Conservation (phyloP, 805 yeast genomes). For the Metschnikowia hibisci region DNA sequence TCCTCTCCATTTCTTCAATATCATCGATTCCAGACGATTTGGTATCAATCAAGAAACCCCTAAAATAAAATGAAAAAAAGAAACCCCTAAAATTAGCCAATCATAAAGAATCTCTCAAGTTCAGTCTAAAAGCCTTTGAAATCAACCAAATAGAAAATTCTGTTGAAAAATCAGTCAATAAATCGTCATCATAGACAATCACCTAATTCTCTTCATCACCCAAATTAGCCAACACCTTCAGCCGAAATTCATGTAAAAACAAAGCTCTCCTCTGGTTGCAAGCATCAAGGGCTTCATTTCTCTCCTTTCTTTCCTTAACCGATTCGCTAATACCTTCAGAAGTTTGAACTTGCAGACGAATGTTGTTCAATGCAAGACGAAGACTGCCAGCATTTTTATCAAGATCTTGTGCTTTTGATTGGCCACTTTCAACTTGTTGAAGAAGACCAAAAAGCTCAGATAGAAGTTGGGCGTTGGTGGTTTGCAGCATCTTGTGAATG, state of each 20-base stretch:
- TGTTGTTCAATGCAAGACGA: conserved; percentile 35
- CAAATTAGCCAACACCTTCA: conserved; percentile 13
- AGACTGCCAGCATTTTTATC: conserved; percentile 45
- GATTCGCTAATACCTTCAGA: conserved; percentile 46
- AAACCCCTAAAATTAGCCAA: no score
- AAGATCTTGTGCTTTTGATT: conserved; percentile 38
- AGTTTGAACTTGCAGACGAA: conserved; percentile 33
- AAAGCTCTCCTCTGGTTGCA: conserved; percentile 27
- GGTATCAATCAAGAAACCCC: no score
- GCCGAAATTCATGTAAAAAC: conserved; percentile 20
- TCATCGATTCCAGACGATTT: no score
- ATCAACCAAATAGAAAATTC: no score
- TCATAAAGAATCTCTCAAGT: no score
- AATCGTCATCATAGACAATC: no score
- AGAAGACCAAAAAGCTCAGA: conserved; percentile 36
- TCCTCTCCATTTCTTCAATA: no score
- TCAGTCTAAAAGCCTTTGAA: no score
- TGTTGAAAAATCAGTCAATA: no score
- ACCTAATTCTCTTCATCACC: not conserved
- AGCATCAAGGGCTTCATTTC: conserved; percentile 30
- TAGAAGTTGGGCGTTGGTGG: conserved; percentile 20
- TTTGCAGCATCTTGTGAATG: conserved; percentile 17
- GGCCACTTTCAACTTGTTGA: conserved; percentile 34
- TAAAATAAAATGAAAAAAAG: no score
- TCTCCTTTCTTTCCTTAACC: conserved; percentile 28